Evolutionary conservation across 805 yeast species (phyloP).

Genomic region (Metschnikowia kofuensis): DNA sequence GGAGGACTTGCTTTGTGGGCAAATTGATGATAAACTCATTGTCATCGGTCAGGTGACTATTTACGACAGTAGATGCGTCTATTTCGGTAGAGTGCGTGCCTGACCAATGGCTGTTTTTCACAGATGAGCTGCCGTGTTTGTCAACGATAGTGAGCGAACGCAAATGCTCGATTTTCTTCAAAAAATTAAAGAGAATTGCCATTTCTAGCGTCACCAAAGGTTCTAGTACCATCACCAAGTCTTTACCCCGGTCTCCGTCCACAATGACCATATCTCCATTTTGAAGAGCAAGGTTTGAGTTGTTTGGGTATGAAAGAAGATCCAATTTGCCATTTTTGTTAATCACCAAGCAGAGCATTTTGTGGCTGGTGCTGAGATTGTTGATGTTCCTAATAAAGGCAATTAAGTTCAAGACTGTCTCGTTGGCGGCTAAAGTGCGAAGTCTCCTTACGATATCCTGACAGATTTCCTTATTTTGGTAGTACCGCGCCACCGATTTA

Average conservation of each 20-base stretch:
- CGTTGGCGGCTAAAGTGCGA: conserved; percentile 24
- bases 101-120: conserved; percentile 23
- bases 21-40: conserved; percentile 60
- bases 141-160: conserved; percentile 45
- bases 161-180: conserved; percentile 70
- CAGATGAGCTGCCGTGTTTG: conserved; percentile 18
- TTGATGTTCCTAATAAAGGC: conserved; percentile 40
- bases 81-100: conserved; percentile 40
- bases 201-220: conserved; percentile 60
- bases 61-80: conserved; percentile 36
- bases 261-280: conserved; percentile 68
- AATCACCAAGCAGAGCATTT: conserved; percentile 46
- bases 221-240: conserved; percentile 67
- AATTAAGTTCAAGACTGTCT: conserved; percentile 30
- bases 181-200: conserved; percentile 69
- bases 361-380: conserved; percentile 40
- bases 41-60: conserved; percentile 47
- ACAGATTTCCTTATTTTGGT: conserved; percentile 35
- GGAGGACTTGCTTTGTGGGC: conserved; percentile 73
- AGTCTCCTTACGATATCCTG: conserved; percentile 26
- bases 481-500: conserved; percentile 50
- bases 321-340: conserved; percentile 69
- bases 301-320: conserved; percentile 62
- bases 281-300: conserved; percentile 56
- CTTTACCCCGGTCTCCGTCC: conserved; percentile 85